Evolutionary conservation across 495 filamentous ascomycete species (phyloP).

Genomic region (Penicilliopsis zonata): DNA sequence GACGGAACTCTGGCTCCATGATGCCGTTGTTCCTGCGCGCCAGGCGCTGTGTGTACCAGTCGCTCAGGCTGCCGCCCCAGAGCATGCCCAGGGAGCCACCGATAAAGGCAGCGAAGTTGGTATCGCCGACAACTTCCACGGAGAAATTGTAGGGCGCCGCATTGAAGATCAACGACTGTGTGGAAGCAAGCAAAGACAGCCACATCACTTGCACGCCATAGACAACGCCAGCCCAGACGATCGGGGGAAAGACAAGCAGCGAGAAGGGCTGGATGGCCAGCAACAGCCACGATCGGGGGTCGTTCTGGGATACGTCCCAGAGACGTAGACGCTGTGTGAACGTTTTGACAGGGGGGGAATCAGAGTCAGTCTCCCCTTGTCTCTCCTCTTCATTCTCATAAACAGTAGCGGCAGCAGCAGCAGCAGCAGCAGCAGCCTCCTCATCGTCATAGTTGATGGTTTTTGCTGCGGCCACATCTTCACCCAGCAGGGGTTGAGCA

Average conservation of each 20-base stretch:
- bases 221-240: constrained; percentile 6
- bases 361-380: background rate
- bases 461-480: background rate
- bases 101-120: constrained; percentile 7
- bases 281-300: background rate
- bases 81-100: constrained; percentile 7
- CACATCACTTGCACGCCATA: constrained; percentile 4
- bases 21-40: constrained; percentile 19
- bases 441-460: background rate
- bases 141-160: constrained; percentile 9
- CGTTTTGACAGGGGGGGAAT: background rate
- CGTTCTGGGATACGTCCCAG: background rate
- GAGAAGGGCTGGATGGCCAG: constrained; percentile 4
- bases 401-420: background rate
- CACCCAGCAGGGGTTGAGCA: background rate
- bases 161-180: constrained; percentile 4
- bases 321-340: constrained; percentile 7
- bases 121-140: constrained; percentile 3
- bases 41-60: constrained; percentile 13
- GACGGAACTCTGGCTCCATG: constrained; percentile 22
- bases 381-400: too few relatives aligned
- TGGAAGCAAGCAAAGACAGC: constrained; percentile 4
- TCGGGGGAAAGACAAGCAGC: constrained; percentile 9
- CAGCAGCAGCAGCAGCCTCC: background rate
- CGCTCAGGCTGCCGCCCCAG: constrained; percentile 7